Conservation (phyloP, 352 stramenopile genomes). For the Pilasporangium apinafurcum region DNA sequence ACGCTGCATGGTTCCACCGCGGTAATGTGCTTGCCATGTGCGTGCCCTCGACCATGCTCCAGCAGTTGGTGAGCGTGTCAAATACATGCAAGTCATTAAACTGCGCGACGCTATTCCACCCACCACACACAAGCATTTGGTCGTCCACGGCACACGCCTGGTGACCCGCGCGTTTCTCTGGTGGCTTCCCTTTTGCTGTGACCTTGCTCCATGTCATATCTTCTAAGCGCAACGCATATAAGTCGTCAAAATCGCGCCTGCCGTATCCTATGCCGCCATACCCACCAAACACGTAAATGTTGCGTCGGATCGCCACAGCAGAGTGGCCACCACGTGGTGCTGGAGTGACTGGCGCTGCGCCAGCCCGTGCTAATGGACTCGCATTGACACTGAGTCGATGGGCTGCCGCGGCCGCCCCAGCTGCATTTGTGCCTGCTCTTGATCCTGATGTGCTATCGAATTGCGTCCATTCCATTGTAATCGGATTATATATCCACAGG, state of each 20-base stretch:
- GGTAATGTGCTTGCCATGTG: slow-evolving; percentile 71
- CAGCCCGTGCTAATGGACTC: too few species aligned
- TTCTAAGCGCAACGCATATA: slow-evolving; percentile 86
- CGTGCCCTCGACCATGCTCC: slow-evolving; percentile 71
- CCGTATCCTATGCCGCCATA: slow-evolving; percentile 92
- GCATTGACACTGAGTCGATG: slow-evolving; percentile 11
- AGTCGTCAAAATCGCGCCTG: slow-evolving; percentile 92
- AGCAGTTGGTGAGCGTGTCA: slow-evolving; percentile 82
- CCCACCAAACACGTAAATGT: slow-evolving; percentile 92
- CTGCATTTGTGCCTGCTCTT: slow-evolving; percentile 27
- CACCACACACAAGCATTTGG: slow-evolving; percentile 91
- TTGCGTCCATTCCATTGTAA: slow-evolving; percentile 90
- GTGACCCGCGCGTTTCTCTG: slow-evolving; percentile 91
- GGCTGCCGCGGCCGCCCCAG: slow-evolving; percentile 26
- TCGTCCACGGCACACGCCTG: slow-evolving; percentile 87
- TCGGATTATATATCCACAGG: slow-evolving; percentile 95
- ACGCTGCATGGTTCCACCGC: slow-evolving; percentile 94
- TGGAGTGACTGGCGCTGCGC: slow-evolving; percentile 43
- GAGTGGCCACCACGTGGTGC: slow-evolving; percentile 88
- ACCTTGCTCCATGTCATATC: slow-evolving; percentile 85
- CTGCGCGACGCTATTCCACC: slow-evolving; percentile 92
- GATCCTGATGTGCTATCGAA: background rate
- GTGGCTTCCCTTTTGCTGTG: slow-evolving; percentile 76
- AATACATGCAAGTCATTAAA: slow-evolving; percentile 95
- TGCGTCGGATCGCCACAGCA: slow-evolving; percentile 71